Conservation (phyloP, 2,329 filamentous ascomycete genomes). For the Pseudogymnoascus sp. region DNA sequence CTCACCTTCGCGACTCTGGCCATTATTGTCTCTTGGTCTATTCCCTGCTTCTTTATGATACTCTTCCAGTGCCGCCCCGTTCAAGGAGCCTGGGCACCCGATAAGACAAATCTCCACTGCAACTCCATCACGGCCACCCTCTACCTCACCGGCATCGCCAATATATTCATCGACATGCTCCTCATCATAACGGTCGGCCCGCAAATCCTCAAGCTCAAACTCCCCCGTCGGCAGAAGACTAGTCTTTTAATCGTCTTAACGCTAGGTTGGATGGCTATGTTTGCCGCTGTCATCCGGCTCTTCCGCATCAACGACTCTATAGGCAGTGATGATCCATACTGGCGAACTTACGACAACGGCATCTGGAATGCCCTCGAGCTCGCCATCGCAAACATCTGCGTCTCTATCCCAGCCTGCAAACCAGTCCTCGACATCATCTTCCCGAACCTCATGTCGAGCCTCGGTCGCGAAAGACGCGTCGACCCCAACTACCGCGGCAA, state of each 20-base stretch:
- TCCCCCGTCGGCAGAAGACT: constrained; percentile 41
- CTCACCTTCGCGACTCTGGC: constrained; percentile 1
- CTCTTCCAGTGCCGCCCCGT: constrained; percentile 46
- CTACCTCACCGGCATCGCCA: constrained; percentile 43
- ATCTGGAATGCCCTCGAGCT: constrained; percentile 1
- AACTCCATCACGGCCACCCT: constrained; percentile 42
- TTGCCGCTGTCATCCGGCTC: constrained; percentile 9
- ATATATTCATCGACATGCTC: constrained; percentile 45
- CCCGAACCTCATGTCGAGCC: neutral
- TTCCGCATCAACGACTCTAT: constrained; percentile 11
- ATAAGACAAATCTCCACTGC: constrained; percentile 41
- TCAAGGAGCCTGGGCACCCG: constrained; percentile 45
- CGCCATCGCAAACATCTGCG: neutral
- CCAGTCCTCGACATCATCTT: neutral
- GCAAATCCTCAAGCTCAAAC: constrained; percentile 34
- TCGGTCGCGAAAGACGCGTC: neutral
- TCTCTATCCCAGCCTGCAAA: neutral
- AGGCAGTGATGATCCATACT: neutral
- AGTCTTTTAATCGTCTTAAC: constrained; percentile 41
- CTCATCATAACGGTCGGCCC: constrained; percentile 43
- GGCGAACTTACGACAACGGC: neutral
- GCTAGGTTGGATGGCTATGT: neutral
- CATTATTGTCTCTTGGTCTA: constrained; percentile 1
- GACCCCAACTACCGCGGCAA: neutral
- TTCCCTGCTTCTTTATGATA: constrained; percentile 21